phyloP scores from a whole-genome alignment of 2,329 filamentous ascomycete genomes.

The Fusarium lateritium region DNA sequence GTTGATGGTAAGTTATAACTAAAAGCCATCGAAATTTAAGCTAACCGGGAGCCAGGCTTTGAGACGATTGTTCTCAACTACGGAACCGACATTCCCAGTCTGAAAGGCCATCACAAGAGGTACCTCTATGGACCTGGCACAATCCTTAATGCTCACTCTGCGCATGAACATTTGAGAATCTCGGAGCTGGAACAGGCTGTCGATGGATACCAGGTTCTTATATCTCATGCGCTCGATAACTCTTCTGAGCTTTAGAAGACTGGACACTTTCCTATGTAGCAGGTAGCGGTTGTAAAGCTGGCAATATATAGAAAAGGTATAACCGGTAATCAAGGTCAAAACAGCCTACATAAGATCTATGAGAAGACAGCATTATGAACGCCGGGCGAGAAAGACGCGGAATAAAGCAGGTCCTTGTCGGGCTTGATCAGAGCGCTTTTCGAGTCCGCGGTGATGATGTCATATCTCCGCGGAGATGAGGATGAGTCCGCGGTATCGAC shows the following conservation, averaged over 20 bases:
- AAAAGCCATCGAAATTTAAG: rapidly evolving
- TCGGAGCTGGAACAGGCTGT: slow-evolving; percentile 14
- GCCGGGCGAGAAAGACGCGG: no score
- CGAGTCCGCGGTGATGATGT: slow-evolving; percentile 2
- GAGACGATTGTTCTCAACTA: slow-evolving; percentile 11
- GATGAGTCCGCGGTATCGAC: background rate
- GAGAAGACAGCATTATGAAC: no score
- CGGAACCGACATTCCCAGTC: slow-evolving; percentile 3
- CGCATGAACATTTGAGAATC: slow-evolving; percentile 16
- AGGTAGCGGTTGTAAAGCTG: no score
- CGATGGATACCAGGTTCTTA: background rate
- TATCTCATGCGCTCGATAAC: background rate
- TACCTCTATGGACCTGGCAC: slow-evolving; percentile 17
- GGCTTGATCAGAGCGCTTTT: no score
- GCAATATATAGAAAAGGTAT: no score
- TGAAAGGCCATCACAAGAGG: background rate
- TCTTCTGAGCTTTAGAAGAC: background rate
- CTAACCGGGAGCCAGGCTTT: background rate
- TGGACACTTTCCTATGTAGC: background rate
- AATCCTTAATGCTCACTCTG: slow-evolving; percentile 18
- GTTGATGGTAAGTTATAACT: background rate
- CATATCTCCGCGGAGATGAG: background rate
- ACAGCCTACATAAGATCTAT: no score
- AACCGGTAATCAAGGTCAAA: no score
- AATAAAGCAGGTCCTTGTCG: no score